Percentiles rank a stretch among this genome's conserved stretches.
phyloP scores from a whole-genome alignment of 495 filamentous ascomycete species.

The Neurospora sp. region DNA sequence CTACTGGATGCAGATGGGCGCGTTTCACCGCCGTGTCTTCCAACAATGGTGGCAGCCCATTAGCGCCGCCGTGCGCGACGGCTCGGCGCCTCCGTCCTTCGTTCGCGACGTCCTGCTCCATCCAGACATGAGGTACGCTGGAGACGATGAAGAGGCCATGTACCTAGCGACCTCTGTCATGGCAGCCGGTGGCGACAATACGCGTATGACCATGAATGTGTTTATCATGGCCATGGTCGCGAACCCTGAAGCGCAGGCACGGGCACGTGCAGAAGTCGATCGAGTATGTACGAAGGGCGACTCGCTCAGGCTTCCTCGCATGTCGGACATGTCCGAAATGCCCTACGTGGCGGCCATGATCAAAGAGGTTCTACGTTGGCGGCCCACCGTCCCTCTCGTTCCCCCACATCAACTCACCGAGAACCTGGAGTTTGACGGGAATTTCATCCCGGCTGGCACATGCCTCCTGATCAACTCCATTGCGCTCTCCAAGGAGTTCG shows the following conservation, averaged over 20 bases:
- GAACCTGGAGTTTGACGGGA: constrained; percentile 42
- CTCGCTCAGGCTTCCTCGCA: constrained; percentile 24
- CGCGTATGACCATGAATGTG: constrained; percentile 28
- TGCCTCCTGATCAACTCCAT: constrained; percentile 28
- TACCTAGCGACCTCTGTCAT: constrained; percentile 30
- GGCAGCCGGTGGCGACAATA: constrained; percentile 37
- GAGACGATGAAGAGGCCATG: constrained; percentile 34
- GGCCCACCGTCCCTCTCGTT: constrained; percentile 30
- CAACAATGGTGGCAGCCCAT: constrained; percentile 27
- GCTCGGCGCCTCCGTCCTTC: constrained; percentile 17
- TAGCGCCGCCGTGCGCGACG: constrained; percentile 11
- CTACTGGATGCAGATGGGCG: constrained; percentile 21
- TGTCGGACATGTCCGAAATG: constrained; percentile 36
- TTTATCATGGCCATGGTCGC: constrained; percentile 27
- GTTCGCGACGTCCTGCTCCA: constrained; percentile 25
- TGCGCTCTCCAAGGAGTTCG: constrained; percentile 16
- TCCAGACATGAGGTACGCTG: constrained; percentile 25
- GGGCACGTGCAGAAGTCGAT: constrained; percentile 29
- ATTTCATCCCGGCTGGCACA: constrained; percentile 37
- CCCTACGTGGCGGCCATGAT: constrained; percentile 40
- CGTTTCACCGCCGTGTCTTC: constrained; percentile 25
- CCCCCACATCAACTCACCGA: constrained; percentile 24
- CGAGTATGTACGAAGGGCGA: constrained; percentile 23
- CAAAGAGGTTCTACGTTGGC: constrained; percentile 49
- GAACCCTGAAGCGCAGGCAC: constrained; percentile 19